These are phyloP conservation scores for Athelia psychrophila DNA, from an alignment of 1,284 basidiomycete species.

Conservation along the genomic window DNA sequence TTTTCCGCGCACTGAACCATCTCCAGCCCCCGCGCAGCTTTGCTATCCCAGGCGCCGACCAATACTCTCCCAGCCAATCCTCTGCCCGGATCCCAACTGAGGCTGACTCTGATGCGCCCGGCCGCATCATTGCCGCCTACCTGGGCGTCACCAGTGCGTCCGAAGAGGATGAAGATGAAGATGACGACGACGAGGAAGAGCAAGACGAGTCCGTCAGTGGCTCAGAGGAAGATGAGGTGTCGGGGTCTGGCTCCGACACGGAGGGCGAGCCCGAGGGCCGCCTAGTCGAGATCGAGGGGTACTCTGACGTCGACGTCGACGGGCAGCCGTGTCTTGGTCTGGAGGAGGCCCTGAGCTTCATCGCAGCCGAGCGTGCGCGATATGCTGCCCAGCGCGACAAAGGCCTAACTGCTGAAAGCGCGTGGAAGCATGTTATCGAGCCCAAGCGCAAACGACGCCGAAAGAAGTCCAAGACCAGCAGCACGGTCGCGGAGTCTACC, in stretches of 20 bases:
- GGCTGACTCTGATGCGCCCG: constrained; percentile 23
- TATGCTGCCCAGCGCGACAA: constrained; percentile 44
- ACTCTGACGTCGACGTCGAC: constrained; percentile 5
- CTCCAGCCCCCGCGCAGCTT: constrained; percentile 41
- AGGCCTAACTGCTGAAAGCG: constrained; percentile 16
- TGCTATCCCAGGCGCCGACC: constrained; percentile 19
- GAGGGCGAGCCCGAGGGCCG: constrained; percentile 22
- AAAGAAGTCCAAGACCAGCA: constrained; percentile 35
- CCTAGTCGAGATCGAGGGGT: constrained; percentile 16
- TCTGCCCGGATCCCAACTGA: constrained; percentile 30
- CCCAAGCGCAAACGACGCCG: constrained; percentile 48
- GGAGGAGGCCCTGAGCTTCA: constrained; percentile 61
- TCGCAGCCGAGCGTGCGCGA: constrained; percentile 61
- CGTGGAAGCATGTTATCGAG: constrained; percentile 25
- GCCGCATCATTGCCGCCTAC: constrained; percentile 12
- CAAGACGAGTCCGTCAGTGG: constrained; percentile 10
- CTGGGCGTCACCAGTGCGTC: not conserved
- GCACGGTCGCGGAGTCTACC: constrained; percentile 16
- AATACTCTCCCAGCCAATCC: constrained; percentile 24
- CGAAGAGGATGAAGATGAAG: constrained; percentile 15
- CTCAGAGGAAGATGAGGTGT: not conserved
- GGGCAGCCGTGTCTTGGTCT: constrained; percentile 58
- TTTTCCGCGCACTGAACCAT: constrained; percentile 65
- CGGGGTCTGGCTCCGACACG: constrained; percentile 27
- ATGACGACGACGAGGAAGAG: constrained; percentile 19